phyloP scores from a whole-genome alignment of 495 filamentous ascomycete species.

The Neurospora tetrasperma region DNA sequence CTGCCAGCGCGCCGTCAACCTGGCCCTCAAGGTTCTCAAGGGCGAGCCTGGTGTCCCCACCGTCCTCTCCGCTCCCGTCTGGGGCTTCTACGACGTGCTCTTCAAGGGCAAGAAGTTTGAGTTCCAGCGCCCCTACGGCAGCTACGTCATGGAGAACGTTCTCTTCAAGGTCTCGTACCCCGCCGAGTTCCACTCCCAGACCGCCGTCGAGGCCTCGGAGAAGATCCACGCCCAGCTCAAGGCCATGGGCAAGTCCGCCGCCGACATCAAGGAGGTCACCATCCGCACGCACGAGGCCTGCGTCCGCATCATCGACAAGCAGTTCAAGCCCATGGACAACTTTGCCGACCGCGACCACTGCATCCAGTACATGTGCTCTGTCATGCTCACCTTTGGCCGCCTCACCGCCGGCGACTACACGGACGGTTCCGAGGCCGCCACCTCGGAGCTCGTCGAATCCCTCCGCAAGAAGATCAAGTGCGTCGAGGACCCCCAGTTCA shows the following conservation, averaged over 20 bases:
- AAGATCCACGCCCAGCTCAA: conserved; percentile 74
- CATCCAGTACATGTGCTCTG: conserved; percentile 97
- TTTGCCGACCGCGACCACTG: conserved; percentile 99
- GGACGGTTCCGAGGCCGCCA: conserved; percentile 83
- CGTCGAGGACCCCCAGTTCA: conserved; percentile 92
- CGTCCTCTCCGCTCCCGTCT: conserved; percentile 83
- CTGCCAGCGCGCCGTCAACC: conserved; percentile 91
- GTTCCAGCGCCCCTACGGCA: conserved; percentile 92
- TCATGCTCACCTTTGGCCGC: conserved; percentile 89
- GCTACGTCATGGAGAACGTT: conserved; percentile 99
- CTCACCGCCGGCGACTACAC: conserved; percentile 86
- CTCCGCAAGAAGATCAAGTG: conserved; percentile 87
- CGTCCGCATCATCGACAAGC: conserved; percentile 98
- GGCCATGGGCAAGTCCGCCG: conserved; percentile 76
- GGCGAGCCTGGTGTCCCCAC: conserved; percentile 87
- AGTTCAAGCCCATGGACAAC: conserved; percentile 99
- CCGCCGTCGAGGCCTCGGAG: conserved; percentile 89
- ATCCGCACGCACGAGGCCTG: conserved; percentile 98
- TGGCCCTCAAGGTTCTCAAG: conserved; percentile 84
- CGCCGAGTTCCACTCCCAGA: conserved; percentile 99
- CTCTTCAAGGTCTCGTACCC: conserved; percentile 99
- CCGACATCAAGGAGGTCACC: conserved; percentile 85
- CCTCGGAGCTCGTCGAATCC: conserved; percentile 76
- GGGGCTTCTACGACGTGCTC: conserved; percentile 97
- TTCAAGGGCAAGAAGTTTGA: conserved; percentile 93